Conservation (phyloP, 2,329 filamentous ascomycete genomes). For the Ophiosphaerella korrae region DNA sequence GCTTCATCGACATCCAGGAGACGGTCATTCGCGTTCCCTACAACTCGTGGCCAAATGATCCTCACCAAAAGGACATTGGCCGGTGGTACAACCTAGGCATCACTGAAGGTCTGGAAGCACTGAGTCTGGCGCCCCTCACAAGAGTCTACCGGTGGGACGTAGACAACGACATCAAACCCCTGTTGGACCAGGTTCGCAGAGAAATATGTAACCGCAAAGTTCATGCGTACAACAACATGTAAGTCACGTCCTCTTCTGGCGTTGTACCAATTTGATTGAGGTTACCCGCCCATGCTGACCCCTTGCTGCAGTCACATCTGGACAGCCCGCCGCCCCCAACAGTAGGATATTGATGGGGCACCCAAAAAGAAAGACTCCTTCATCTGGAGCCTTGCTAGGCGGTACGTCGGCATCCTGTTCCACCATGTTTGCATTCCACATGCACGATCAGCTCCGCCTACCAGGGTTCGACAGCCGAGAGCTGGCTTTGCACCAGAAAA, state of each 20-base stretch:
- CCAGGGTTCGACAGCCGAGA: not conserved
- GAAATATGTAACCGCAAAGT: slow-evolving; percentile 72
- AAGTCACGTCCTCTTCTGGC: slow-evolving; percentile 50
- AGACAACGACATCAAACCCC: slow-evolving; percentile 63
- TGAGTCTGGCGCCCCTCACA: slow-evolving; percentile 75
- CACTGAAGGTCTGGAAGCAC: slow-evolving; percentile 71
- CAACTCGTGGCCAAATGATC: slow-evolving; percentile 73
- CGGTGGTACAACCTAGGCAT: slow-evolving; percentile 84
- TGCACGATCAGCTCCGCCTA: not conserved
- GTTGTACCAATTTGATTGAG: slow-evolving; percentile 33
- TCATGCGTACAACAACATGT: slow-evolving; percentile 78
- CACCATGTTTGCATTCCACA: slow-evolving; percentile 16
- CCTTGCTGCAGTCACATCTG: slow-evolving; percentile 52
- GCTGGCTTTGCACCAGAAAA: not conserved
- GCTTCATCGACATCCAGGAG: slow-evolving; percentile 81
- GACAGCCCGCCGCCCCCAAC: slow-evolving; percentile 53
- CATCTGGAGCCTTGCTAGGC: slow-evolving; percentile 14
- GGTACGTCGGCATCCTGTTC: slow-evolving; percentile 10
- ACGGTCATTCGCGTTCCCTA: slow-evolving; percentile 71
- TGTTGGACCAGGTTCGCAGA: slow-evolving; percentile 66
- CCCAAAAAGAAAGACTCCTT: not conserved
- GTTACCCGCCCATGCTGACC: slow-evolving; percentile 33
- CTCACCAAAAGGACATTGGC: slow-evolving; percentile 69
- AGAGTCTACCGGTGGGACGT: slow-evolving; percentile 65
- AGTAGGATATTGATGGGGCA: slow-evolving; percentile 29